These are phyloP conservation scores for Gonapodya prolifera DNA, from an alignment of 192 early-diverging fungal genomes.

Conservation along the genomic window DNA sequence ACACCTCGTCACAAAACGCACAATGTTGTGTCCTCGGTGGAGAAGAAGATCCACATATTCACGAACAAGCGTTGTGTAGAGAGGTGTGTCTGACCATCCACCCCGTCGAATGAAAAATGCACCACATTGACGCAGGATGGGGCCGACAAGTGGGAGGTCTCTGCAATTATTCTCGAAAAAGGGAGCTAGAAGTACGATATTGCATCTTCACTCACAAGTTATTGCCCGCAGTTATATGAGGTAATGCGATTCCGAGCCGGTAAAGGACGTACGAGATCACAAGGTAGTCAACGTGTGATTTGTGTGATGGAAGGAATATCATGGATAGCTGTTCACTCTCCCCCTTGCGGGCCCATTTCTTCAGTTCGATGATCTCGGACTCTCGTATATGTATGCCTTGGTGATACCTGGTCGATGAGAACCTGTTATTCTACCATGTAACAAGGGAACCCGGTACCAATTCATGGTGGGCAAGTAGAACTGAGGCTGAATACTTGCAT, in stretches of 20 bases:
- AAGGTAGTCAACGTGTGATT: constrained; percentile 77
- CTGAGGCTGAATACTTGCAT: too few species aligned
- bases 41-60: constrained; percentile 64
- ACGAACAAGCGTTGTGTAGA: constrained; percentile 58
- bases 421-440: too few species aligned
- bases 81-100: constrained; percentile 58
- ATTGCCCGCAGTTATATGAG: constrained; percentile 75
- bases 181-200: background rate
- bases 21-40: constrained; percentile 58
- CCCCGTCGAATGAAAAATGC: constrained; percentile 66
- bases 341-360: constrained; percentile 6
- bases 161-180: background rate
- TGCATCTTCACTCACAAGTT: constrained; percentile 31
- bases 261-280: constrained; percentile 70
- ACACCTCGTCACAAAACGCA: too few species aligned
- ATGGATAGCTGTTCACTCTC: constrained; percentile 48
- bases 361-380: constrained; percentile 56
- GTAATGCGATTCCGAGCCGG: constrained; percentile 60
- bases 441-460: too few species aligned
- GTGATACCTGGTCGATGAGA: too few species aligned
- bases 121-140: constrained; percentile 45
- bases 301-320: constrained; percentile 69
- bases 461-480: too few species aligned
- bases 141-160: constrained; percentile 62
- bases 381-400: constrained; percentile 72